Evolutionary conservation across 2,329 filamentous ascomycete genomes (phyloP).

Genomic region (Xylariaceae sp.): DNA sequence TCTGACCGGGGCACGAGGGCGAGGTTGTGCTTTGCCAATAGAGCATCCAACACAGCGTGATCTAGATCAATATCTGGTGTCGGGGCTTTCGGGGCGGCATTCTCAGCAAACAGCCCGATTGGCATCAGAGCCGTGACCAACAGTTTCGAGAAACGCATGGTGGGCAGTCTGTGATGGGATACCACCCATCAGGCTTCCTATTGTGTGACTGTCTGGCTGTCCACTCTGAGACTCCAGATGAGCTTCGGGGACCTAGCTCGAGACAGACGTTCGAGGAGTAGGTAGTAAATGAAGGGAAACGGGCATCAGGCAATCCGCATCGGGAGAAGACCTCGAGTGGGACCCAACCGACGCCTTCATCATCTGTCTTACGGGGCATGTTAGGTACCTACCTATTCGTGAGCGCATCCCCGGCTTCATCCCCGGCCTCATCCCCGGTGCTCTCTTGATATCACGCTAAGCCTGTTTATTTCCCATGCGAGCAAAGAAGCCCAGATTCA

Average conservation of each 20-base stretch:
- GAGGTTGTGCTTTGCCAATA: constrained; percentile 41
- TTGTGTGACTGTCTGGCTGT: constrained; percentile 16
- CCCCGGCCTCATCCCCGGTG: too few relatives aligned
- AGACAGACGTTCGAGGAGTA: constrained; percentile 5
- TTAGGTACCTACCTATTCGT: background rate
- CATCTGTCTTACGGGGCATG: background rate
- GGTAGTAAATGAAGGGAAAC: background rate
- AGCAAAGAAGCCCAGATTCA: too few relatives aligned
- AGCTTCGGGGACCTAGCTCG: constrained; percentile 20
- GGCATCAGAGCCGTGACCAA: constrained; percentile 34
- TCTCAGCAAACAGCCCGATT: constrained; percentile 31
- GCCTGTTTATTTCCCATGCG: too few relatives aligned
- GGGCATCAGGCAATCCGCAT: background rate
- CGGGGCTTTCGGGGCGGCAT: constrained; percentile 24
- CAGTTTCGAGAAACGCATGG: constrained; percentile 37
- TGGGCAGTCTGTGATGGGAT: constrained; percentile 19
- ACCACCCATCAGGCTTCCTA: constrained; percentile 8
- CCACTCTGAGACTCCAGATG: constrained; percentile 20
- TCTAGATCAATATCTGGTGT: constrained; percentile 32
- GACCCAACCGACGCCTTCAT: background rate
- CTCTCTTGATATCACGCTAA: too few relatives aligned
- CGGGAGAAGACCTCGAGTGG: too few relatives aligned
- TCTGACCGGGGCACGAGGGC: constrained; percentile 42
- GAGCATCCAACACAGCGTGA: constrained; percentile 32
- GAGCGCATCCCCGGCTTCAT: too few relatives aligned